phyloP scores from a whole-genome alignment of 169 alveolate genomes.

The Babesia divergens region DNA sequence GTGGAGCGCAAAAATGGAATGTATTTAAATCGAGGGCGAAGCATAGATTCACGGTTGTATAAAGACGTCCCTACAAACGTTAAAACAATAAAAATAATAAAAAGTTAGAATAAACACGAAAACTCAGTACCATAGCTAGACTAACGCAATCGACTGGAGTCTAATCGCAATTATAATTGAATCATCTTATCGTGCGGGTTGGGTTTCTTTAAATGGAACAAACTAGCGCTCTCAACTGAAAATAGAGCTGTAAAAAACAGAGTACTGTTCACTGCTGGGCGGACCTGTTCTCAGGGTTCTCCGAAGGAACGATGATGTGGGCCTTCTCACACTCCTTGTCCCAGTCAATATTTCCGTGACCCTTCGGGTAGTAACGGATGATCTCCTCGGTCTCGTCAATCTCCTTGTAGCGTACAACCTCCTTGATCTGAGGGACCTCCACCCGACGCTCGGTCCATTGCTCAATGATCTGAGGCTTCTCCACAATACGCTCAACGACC shows the following conservation, averaged over 20 bases:
- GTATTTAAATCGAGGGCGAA: too few species aligned
- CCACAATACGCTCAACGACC: conserved; percentile 80
- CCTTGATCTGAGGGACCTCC: conserved; percentile 83
- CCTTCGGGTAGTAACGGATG: conserved; percentile 77
- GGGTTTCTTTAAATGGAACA: not conserved
- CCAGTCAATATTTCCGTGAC: conserved; percentile 77
- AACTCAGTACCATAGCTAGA: not conserved
- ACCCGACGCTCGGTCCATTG: conserved; percentile 83
- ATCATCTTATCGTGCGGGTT: not conserved
- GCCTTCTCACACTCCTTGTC: conserved; percentile 74
- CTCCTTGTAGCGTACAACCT: conserved; percentile 83
- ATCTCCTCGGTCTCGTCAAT: conserved; percentile 84
- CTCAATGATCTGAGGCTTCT: conserved; percentile 78
- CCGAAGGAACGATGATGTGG: conserved; percentile 32
- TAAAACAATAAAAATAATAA: not conserved
- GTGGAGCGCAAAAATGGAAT: too few species aligned
- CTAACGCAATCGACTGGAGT: not conserved
- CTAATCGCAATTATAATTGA: not conserved
- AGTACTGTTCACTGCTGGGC: not conserved
- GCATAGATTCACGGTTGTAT: too few species aligned
- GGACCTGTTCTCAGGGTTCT: not conserved
- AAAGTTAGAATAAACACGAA: not conserved
- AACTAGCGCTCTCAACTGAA: not conserved
- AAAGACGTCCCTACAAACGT: not conserved
- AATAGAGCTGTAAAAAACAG: not conserved